Evolutionary conservation across 345 rosid genomes (phyloP).

Genomic region (Euphorbia lathyris): DNA sequence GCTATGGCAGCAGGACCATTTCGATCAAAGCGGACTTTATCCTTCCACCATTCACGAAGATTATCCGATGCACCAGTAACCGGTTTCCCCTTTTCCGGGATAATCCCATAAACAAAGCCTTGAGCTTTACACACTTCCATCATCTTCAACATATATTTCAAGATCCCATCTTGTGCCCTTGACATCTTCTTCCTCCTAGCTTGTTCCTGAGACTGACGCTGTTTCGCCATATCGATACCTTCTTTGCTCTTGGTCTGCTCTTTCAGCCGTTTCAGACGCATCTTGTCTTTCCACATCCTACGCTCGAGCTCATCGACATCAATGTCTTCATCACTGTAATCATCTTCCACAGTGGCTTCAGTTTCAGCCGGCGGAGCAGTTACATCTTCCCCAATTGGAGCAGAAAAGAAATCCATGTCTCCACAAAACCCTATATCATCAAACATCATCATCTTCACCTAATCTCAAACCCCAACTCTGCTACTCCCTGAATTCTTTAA

Average conservation of each 20-base stretch:
- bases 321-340: conserved; percentile 63
- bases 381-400: conserved; percentile 41
- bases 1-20: conserved; percentile 87
- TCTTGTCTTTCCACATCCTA: conserved; percentile 76
- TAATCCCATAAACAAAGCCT: conserved; percentile 91
- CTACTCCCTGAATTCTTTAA: not conserved
- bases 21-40: conserved; percentile 84
- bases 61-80: conserved; percentile 89
- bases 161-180: conserved; percentile 77
- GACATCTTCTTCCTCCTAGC: conserved; percentile 73
- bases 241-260: conserved; percentile 58
- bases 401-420: conserved; percentile 65
- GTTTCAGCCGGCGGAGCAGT: conserved; percentile 46
- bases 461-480: not conserved
- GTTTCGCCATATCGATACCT: conserved; percentile 52
- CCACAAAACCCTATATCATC: conserved; percentile 83
- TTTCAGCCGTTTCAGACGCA: conserved; percentile 65
- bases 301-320: conserved; percentile 78
- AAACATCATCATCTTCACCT: conserved; percentile 47
- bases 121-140: conserved; percentile 88
- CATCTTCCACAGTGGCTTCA: conserved; percentile 49
- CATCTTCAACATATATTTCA: conserved; percentile 82
- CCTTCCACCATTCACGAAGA: conserved; percentile 98
- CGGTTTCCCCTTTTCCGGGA: conserved; percentile 81
- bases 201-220: conserved; percentile 75